These are phyloP conservation scores for Nothophoma quercina DNA, from an alignment of 2,329 filamentous ascomycete genomes.

Conservation along the genomic window DNA sequence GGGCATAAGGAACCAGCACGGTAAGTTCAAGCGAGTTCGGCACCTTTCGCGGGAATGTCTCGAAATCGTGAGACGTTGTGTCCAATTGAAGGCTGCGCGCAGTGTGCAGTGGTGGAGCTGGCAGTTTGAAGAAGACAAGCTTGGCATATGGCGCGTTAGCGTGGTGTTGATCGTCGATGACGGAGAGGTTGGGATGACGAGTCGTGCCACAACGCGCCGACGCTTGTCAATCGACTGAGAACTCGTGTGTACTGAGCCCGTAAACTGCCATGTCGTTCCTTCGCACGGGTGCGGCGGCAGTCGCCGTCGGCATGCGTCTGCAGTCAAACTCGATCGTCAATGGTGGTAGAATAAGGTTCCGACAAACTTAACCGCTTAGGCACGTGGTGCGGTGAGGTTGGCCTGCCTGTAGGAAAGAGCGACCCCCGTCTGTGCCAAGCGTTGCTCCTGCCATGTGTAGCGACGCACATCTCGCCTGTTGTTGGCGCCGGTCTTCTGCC, in stretches of 20 bases:
- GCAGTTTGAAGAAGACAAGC: conserved; percentile 6
- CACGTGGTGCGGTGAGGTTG: conserved; percentile 3
- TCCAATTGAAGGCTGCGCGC: conserved; percentile 14
- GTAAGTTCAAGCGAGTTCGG: conserved; percentile 4
- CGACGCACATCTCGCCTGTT: conserved; percentile 11
- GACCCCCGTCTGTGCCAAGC: conserved; percentile 7
- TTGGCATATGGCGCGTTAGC: conserved; percentile 14
- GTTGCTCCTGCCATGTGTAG: conserved; percentile 12
- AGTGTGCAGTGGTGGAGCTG: conserved; percentile 10
- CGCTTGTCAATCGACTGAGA: conserved; percentile 4
- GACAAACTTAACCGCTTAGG: background rate
- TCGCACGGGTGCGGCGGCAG: conserved; percentile 1
- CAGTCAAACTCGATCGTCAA: background rate
- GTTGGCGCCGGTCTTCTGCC: conserved; percentile 6
- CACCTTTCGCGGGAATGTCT: conserved; percentile 12
- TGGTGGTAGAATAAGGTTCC: background rate
- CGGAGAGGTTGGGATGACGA: conserved; percentile 14
- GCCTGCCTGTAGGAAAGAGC: background rate
- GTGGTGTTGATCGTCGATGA: conserved; percentile 22
- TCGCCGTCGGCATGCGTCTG: background rate
- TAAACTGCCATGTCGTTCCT: background rate
- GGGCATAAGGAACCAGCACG: background rate
- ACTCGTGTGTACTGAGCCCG: conserved; percentile 1
- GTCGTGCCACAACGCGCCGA: conserved; percentile 7
- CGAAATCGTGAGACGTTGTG: background rate